Base-by-base conservation (phyloP, 352 stramenopile genomes). In the Pythium pectinolyticum region DNA sequence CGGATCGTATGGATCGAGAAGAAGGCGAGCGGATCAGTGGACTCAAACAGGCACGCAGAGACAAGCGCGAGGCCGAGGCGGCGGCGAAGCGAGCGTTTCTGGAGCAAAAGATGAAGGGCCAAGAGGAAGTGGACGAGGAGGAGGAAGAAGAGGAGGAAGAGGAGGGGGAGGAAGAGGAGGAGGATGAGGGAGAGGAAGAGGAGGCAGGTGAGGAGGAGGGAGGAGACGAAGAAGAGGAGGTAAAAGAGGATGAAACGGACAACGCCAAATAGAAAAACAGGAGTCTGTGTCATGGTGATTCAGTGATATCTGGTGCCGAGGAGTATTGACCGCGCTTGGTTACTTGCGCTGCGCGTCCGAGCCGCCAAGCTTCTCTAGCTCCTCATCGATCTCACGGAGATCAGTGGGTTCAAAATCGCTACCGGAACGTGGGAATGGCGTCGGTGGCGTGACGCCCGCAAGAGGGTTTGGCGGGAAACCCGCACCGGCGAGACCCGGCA, bases 311-410 rank as follows among this genome's bases (percentile, higher is more conserved):
- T n/a, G n/a, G n/a, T n/a, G n/a, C n/a, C n/a, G n/a, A n/a, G n/a
- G n/a, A n/a, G n/a, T n/a, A n/a, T n/a, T n/a, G n/a, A n/a, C n/a
- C n/a, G n/a, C n/a, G n/a, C 17, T 32, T 39, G 5, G 15, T 56
- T 63, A 69, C 47, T 66, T 66, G 39, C 67, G 69, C 22, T 48
- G 65, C 35, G 62, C 17, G 48, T 75, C 50, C 31, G 63, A 58
- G n/a, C 76, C 78, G 31, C 82, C 82, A 17, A 91, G 70, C 49
- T 89, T 88, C 57, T 89, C 82, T 20, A 91, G 72, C 41, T 91
- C 82, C 7, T 73, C 61, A 40, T 91, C 79, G 53, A 91, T 88
- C 34, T 88, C 75, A 32, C 76, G 66, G 48, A 91, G 51, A 45
- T 91, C 82, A 63, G 84, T 86, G 5, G 75, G 64, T 53, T 90